Base-by-base conservation (phyloP, 192 early-diverging fungal genomes). In the Backusella liffmaniae region DNA sequence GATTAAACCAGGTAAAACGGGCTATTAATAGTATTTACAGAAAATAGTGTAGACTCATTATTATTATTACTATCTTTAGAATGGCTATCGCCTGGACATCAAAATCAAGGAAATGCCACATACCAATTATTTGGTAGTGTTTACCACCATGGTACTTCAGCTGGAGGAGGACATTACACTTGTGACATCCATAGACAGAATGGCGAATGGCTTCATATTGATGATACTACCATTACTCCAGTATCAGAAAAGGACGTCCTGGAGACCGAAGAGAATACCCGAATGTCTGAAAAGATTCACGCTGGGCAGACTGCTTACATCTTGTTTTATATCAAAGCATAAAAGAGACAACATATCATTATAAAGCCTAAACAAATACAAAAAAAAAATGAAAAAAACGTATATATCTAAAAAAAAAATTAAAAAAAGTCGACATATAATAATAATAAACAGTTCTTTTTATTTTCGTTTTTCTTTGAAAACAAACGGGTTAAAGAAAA, bases 131-230 rank as follows among this genome's bases (percentile, higher is more conserved):
- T 92, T 84, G 93, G 92, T 29, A 87, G 91, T 87, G 94, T 99
- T 7, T 96, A 98, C 80, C 98, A 99, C 84, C 98, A 98, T 80
- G 97, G 98, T 3, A 82, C 82, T 62, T 86, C 87, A 30, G 93
- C 96, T 18, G 91, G 86, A 15, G 97, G 96, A 37, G 98, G 98
- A 8, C 98, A 99, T 77, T 99, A 99, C 83, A 99, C 98, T 3
- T 97, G 95, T 85, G 95, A 97, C 84, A 87, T 99, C 6, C 76
- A 86, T 69, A 86, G 92, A 67, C 85, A 91, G 9, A 85, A 86
- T 66, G 81, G 87, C 46, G 86, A 92, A 73, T 99, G 98, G 98
- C 88, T 97, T 66, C 92, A 91, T 53, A 92, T 98, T 49, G 97
- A 99, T 80, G 98, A 99, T 79, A 91, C 91, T 18, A 88, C 85